A percentile compares a stretch with the other conserved stretches of the same genome.
phyloP scores from a whole-genome alignment of 352 stramenopile genomes.

The Pilasporangium apinafurcum region DNA sequence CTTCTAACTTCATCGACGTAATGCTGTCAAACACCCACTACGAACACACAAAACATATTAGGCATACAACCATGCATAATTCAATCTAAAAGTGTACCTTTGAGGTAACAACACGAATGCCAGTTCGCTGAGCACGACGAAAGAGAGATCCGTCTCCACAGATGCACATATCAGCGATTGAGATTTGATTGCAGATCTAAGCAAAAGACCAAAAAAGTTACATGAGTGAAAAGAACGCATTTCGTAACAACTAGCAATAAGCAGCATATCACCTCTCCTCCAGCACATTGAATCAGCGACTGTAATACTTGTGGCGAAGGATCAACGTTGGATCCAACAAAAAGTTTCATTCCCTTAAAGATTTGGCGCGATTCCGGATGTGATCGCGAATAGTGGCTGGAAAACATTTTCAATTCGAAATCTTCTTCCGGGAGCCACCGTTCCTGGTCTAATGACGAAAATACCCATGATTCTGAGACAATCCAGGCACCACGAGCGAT shows the following conservation, averaged over 20 bases:
- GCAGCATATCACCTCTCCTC: slow-evolving; percentile 44
- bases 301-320: slow-evolving; percentile 66
- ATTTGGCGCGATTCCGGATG: slow-evolving; percentile 46
- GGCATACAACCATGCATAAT: not conserved
- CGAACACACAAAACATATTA: not conserved
- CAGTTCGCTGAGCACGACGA: slow-evolving; percentile 43
- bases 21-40: slow-evolving; percentile 81
- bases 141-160: slow-evolving; percentile 59
- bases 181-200: slow-evolving; percentile 74
- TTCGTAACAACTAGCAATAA: not conserved
- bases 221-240: not conserved
- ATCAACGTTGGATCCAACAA: slow-evolving; percentile 66
- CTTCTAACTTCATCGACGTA: slow-evolving; percentile 46
- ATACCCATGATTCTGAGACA: slow-evolving; percentile 73
- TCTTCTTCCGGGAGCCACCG: slow-evolving; percentile 63
- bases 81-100: slow-evolving; percentile 31
- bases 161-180: slow-evolving; percentile 51
- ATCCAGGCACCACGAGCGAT: slow-evolving; percentile 79
- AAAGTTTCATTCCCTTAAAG: slow-evolving; percentile 60
- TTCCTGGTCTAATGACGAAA: slow-evolving; percentile 67
- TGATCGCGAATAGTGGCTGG: slow-evolving; percentile 33
- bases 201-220: not conserved
- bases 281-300: slow-evolving; percentile 65
- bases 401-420: slow-evolving; percentile 53
- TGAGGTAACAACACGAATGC: slow-evolving; percentile 48